Evolutionary conservation across 768 basidiomycete species (phyloP), one percentile per base, ranked within the genome.

Genomic region (Leucocoprinus birnbaumii): DNA sequence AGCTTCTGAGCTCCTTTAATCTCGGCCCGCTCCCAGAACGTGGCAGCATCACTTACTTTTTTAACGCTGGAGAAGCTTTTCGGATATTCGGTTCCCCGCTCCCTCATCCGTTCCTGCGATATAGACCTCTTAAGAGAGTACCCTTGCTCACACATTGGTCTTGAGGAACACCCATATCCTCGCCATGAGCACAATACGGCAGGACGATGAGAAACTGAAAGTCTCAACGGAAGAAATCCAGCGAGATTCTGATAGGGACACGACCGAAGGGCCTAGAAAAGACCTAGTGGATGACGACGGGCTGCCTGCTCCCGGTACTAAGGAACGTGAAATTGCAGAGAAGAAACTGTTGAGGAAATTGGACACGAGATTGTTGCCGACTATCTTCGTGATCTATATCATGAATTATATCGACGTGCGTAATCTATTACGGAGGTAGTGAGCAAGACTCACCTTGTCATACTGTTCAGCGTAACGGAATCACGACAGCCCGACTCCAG

Each of bases 401-500:
- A 77, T 84, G 79, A 85, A 85, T 58, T 83, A 81, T 61, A 84
- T 85, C 54, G 83, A 84, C 63, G 83, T 85, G 55, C 58, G 70
- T 59, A 8, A 21, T 19, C 10, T 11, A 47, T 35, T 14, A 25
- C 18, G 2, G 11, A 7, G 8, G 22, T 31, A 6, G 13, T 6
- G 16, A 16, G 18, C 7, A 8, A 24, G 43, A 13, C 47, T 49
- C 43, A 21, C 4, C 11, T 43, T 4, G 41, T 18, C n/a, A 10
- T 3, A 35, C 48, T 7, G 31, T 5, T 16, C 42, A 80, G 78
- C 70, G 78, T 21, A 71, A 67, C 45, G 78, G 74, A 1, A 63
- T 80, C n/a, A 71, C 75, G 0, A 70, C 77, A 34, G 78, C 78
- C 9, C 65, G 79, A 18, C 58, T 80, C 53, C 68, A 80, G 48